These are phyloP conservation scores for Sporothrix variecibatus DNA, from an alignment of 2,329 filamentous ascomycete species.

Conservation along the genomic window DNA sequence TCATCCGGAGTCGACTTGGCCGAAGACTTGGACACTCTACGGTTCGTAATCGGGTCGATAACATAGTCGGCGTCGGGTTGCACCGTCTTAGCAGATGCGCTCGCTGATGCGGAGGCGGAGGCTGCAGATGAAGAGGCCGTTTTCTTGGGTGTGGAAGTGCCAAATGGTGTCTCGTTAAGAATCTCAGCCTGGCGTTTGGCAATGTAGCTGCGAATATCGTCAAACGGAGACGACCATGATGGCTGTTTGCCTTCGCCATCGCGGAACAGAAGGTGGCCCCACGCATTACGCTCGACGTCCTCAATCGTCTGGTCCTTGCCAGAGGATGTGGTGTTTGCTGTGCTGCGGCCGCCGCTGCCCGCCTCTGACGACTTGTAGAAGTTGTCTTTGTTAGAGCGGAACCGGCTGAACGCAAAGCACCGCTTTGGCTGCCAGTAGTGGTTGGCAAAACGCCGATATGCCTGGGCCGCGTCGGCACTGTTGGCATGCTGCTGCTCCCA, in stretches of 20 bases:
- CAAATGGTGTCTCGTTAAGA: conserved; percentile 22
- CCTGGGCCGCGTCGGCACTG: conserved; percentile 39
- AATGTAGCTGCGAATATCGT: conserved; percentile 41
- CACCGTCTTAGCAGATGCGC: background rate
- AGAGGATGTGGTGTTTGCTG: conserved; percentile 35
- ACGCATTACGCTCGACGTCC: conserved; percentile 48
- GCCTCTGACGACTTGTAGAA: conserved; percentile 38
- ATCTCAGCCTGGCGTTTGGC: conserved; percentile 30
- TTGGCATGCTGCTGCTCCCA: conserved; percentile 49
- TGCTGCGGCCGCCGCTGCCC: background rate
- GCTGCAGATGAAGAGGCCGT: background rate
- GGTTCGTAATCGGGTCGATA: conserved; percentile 63
- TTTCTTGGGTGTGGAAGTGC: background rate
- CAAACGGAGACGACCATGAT: conserved; percentile 38
- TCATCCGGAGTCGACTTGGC: conserved; percentile 31
- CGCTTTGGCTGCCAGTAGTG: conserved; percentile 43
- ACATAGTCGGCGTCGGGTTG: conserved; percentile 40
- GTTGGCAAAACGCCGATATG: conserved; percentile 45
- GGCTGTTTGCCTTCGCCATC: conserved; percentile 33
- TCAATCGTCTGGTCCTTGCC: conserved; percentile 46
- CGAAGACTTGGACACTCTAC: conserved; percentile 45
- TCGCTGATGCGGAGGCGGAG: conserved; percentile 18
- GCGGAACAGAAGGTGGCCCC: conserved; percentile 47
- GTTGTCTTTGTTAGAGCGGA: conserved; percentile 37
- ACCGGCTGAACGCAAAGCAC: conserved; percentile 30